phyloP scores from a whole-genome alignment of 805 yeast genomes.

The Saturnispora serradocipensis region DNA sequence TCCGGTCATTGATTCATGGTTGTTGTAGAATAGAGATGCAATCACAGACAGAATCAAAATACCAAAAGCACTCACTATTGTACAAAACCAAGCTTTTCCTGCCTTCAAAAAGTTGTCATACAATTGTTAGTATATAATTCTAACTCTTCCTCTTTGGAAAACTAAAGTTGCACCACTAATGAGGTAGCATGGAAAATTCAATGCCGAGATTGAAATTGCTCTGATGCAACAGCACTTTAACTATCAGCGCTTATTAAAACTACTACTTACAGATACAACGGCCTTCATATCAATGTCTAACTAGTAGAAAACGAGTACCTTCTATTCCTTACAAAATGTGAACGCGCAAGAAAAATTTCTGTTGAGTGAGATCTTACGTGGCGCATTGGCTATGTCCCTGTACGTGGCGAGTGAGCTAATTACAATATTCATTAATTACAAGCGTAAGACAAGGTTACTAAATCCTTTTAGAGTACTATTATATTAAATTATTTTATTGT shows the following conservation, averaged over 20 bases:
- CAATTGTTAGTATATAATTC: neutral
- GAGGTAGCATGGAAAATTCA: neutral
- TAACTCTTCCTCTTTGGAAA: neutral
- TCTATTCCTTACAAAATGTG: neutral
- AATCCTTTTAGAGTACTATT: neutral
- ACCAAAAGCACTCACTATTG: constrained; percentile 86
- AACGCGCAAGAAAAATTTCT: neutral
- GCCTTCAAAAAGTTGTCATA: constrained; percentile 33
- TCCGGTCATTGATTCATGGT: constrained; percentile 90
- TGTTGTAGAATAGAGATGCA: constrained; percentile 69
- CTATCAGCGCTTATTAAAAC: neutral
- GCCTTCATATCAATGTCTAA: constrained; percentile 21
- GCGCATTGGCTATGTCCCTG: neutral
- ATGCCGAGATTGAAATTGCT: neutral
- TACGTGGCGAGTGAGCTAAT: neutral
- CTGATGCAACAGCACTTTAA: neutral
- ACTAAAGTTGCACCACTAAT: neutral
- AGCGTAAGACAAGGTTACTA: neutral
- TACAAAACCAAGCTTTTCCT: constrained; percentile 91
- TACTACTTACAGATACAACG: constrained; percentile 25
- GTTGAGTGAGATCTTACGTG: neutral
- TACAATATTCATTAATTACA: neutral
- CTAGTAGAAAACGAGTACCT: neutral
- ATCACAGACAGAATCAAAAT: constrained; percentile 77
- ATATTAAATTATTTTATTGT: neutral